These are phyloP conservation scores for Lachancea fermentati DNA, from an alignment of 805 yeast genomes.

Conservation along the genomic window DNA sequence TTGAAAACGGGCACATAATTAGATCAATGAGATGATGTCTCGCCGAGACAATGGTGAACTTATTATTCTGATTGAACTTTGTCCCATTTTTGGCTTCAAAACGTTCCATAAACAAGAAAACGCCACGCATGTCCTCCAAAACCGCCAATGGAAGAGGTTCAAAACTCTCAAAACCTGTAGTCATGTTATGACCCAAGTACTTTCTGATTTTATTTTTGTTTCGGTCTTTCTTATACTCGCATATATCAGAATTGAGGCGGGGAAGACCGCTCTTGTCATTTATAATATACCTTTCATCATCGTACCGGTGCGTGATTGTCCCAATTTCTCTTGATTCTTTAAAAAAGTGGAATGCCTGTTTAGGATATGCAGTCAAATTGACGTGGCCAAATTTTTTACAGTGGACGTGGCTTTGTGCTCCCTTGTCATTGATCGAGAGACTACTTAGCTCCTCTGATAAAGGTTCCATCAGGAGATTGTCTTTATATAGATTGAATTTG, in stretches of 20 bases:
- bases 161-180: constrained; percentile 16
- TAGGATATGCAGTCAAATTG: constrained; percentile 7
- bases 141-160: constrained; percentile 17
- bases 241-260: constrained; percentile 11
- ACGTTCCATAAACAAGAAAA: constrained; percentile 17
- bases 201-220: constrained; percentile 9
- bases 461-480: constrained; percentile 1
- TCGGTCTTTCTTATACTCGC: constrained; percentile 4
- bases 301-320: constrained; percentile 9
- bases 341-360: constrained; percentile 14
- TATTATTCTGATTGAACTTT: constrained; percentile 6
- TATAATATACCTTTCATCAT: constrained; percentile 3
- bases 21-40: constrained; percentile 29
- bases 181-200: constrained; percentile 23
- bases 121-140: constrained; percentile 20
- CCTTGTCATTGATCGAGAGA: background rate
- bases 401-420: background rate
- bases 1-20: constrained; percentile 21
- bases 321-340: constrained; percentile 18
- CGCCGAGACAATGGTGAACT: constrained; percentile 23
- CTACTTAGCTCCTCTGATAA: background rate
- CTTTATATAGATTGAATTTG: too few species aligned
- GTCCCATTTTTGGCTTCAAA: constrained; percentile 6
- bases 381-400: constrained; percentile 10
- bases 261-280: constrained; percentile 9